Evolutionary conservation across 768 basidiomycete genomes (phyloP), one percentile per base, ranked within the genome.

Genomic region (Udeniomyces megalosporus): DNA sequence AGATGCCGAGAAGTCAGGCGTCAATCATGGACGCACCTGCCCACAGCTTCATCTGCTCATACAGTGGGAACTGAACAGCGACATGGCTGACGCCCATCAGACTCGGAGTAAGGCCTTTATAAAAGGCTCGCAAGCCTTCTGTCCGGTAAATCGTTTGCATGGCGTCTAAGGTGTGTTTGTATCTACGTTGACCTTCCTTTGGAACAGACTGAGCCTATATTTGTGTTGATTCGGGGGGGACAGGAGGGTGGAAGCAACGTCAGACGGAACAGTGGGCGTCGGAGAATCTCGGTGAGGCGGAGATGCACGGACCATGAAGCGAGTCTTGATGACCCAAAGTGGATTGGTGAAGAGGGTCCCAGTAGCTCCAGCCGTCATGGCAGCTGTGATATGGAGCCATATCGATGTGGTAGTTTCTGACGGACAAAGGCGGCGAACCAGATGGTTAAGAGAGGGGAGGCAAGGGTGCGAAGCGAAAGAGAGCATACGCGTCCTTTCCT

Each of bases 261-360:
- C 28, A 57, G 28, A 11, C 1, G 26, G 32, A n/a, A 56, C 20
- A 4, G 17, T 47, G 32, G 20, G 24, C 20, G 32, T 46, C 4
- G 24, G 5, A 15, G 2, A 32, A 31, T 15, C 11, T 10, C 14
- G 24, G 3, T 17, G 24, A 20, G 65, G 66, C 56, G 54, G 45
- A 20, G 51, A 24, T 22, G 15, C 44, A 22, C 69, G 77, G 67
- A 93, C 93, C 95, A 97, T 97, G 76, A 97, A 96, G 31, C 95
- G 83, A 26, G 93, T 97, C 77, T 96, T 97, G 74, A 99, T 91
- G 46, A 99, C 90, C 95, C 95, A 99, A 7, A 99, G 74, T 0
- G 95, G 95, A 74, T 89, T 96, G 28, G 95, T 97, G 69, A 84
- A 84, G 57, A 89, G 81, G 6, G 95, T 95, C 70, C 93, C 92